Percentiles rank a stretch among this genome's conserved stretches.
Evolutionary conservation across 495 filamentous ascomycete species (phyloP).

Genomic region (Penicillium egyptiacum): DNA sequence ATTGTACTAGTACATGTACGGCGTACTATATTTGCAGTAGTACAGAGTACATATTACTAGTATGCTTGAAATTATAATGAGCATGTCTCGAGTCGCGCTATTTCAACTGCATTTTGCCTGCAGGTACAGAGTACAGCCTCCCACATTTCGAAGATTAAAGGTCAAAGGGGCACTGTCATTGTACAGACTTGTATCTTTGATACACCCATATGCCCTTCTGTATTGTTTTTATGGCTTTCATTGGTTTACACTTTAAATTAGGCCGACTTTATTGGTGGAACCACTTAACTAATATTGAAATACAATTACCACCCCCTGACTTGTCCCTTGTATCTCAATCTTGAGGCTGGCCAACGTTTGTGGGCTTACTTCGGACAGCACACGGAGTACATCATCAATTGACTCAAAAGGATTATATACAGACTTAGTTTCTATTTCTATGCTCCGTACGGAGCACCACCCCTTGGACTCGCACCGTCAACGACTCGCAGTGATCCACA

Average conservation of each 20-base stretch:
- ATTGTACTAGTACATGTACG: not conserved
- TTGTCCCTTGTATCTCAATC: constrained; percentile 1
- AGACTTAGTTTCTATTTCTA: not conserved
- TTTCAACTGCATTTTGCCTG: not conserved
- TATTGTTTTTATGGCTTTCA: not conserved
- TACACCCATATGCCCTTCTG: not conserved
- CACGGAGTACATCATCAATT: not conserved
- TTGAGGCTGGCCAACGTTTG: constrained; percentile 1
- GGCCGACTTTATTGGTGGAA: not conserved
- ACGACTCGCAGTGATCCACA: not conserved
- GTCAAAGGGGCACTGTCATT: not conserved
- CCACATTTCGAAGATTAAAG: not conserved
- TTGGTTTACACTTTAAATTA: not conserved
- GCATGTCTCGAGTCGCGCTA: not conserved
- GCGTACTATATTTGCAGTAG: too few relatives aligned
- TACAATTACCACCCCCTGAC: constrained; percentile 2
- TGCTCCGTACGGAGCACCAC: not conserved
- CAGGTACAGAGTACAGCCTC: not conserved
- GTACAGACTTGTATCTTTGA: not conserved
- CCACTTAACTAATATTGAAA: not conserved
- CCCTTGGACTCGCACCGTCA: not conserved
- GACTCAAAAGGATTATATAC: not conserved
- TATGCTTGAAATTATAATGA: not conserved
- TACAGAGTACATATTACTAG: not conserved
- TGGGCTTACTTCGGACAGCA: constrained; percentile 4